phyloP scores from a whole-genome alignment of 140 eudicot genomes.

The Stevia rebaudiana region DNA sequence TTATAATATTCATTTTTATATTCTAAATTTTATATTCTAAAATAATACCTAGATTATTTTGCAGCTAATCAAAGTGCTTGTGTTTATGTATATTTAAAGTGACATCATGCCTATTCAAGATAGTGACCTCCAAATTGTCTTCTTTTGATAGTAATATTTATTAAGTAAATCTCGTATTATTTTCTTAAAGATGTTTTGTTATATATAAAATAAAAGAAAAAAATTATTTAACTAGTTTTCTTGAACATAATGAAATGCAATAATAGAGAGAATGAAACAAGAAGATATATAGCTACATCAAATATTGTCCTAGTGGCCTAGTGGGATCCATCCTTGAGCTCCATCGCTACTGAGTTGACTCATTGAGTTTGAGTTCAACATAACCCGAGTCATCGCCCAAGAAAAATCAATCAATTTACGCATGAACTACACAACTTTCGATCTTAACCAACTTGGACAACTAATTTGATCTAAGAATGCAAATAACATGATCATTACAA shows the following conservation, averaged over 20 bases:
- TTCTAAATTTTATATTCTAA: neutral
- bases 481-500: constrained; percentile 12
- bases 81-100: constrained; percentile 15
- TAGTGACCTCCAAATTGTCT: constrained; percentile 26
- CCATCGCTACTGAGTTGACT: constrained; percentile 31
- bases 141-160: neutral
- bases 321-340: constrained; percentile 32
- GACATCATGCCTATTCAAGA: constrained; percentile 28
- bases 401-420: constrained; percentile 17
- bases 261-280: constrained; percentile 13
- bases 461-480: constrained; percentile 1
- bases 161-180: neutral
- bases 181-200: neutral
- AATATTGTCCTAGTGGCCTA: neutral
- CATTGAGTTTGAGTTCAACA: constrained; percentile 25
- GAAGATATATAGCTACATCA: constrained; percentile 9
- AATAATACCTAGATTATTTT: neutral
- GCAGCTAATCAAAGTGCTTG: constrained; percentile 7
- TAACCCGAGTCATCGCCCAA: constrained; percentile 35
- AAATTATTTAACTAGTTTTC: neutral
- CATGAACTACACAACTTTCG: constrained; percentile 10
- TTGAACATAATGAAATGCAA: constrained; percentile 3
- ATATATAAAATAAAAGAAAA: neutral
- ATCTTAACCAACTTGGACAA: constrained; percentile 3
- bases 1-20: neutral